These are phyloP conservation scores for Ulvella scutata DNA, from an alignment of 139 green algal species.

Conservation along the genomic window DNA sequence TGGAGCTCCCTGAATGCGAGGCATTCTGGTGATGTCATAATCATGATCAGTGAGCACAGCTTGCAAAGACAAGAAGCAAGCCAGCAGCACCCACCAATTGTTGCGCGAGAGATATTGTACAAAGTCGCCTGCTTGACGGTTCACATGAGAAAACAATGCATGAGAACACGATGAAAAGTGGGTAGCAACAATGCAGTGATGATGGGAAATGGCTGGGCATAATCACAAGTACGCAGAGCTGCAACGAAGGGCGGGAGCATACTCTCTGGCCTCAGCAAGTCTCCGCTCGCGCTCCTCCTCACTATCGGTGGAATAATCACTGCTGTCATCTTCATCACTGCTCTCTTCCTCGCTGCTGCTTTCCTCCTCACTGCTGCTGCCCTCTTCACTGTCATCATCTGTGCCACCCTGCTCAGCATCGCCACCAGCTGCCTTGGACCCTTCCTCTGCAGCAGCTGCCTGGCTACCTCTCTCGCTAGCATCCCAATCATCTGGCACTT, in stretches of 20 bases:
- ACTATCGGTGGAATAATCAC: constrained; percentile 25
- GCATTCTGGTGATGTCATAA: too few relatives aligned
- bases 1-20: too few relatives aligned
- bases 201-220: background rate
- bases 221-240: background rate
- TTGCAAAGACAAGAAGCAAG: too few relatives aligned
- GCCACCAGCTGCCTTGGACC: background rate
- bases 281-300: constrained; percentile 42
- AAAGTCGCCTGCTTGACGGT: constrained; percentile 5
- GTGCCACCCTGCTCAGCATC: background rate
- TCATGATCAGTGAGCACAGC: too few relatives aligned
- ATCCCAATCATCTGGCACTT: constrained; percentile 28
- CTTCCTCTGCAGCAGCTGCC: background rate
- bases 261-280: constrained; percentile 32
- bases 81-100: too few relatives aligned
- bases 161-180: background rate
- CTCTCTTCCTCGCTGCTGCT: constrained; percentile 23
- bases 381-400: background rate
- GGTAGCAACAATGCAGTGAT: background rate
- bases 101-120: too few relatives aligned
- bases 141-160: background rate
- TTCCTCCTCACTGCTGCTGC: constrained; percentile 12
- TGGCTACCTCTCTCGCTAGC: background rate
- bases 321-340: constrained; percentile 10
- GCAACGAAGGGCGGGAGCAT: constrained; percentile 2